These are phyloP conservation scores for Penicillium lividum DNA, from an alignment of 495 filamentous ascomycete species.

Conservation along the genomic window DNA sequence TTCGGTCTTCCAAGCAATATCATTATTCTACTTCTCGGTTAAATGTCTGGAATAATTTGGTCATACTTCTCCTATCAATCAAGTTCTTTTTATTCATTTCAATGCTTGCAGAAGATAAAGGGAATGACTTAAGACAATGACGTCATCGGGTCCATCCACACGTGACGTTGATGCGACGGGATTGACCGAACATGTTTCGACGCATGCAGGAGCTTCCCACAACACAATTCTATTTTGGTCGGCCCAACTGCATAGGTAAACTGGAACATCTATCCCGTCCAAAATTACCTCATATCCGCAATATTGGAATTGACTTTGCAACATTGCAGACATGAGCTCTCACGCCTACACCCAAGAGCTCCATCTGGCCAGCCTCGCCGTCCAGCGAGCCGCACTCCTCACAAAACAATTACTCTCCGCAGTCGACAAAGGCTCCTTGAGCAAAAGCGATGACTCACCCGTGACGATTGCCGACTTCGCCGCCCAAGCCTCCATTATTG, in stretches of 20 bases:
- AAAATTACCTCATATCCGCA: not conserved
- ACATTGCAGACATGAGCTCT: slow-evolving; percentile 14
- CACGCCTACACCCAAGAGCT: slow-evolving; percentile 48
- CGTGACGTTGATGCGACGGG: not conserved
- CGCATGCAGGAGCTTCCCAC: not conserved
- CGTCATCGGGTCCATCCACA: not conserved
- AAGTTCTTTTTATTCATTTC: not conserved
- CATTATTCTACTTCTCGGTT: not conserved
- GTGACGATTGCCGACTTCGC: slow-evolving; percentile 72
- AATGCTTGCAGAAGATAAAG: no score
- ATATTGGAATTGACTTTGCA: not conserved
- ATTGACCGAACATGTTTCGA: not conserved
- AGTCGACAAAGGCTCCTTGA: slow-evolving; percentile 49
- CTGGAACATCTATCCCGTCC: not conserved
- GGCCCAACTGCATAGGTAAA: not conserved
- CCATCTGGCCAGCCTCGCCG: slow-evolving; percentile 50
- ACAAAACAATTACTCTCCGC: slow-evolving; percentile 51
- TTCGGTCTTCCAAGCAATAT: not conserved
- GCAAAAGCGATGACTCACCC: slow-evolving; percentile 60
- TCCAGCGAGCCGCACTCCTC: slow-evolving; percentile 54
- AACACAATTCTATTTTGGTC: not conserved
- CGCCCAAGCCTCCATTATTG: slow-evolving; percentile 63
- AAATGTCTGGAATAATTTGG: slow-evolving; percentile 1
- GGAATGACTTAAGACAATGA: not conserved
- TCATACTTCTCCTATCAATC: not conserved